phyloP scores from a whole-genome alignment of 164 flowering plant genomes.

The Stephania japonica region DNA sequence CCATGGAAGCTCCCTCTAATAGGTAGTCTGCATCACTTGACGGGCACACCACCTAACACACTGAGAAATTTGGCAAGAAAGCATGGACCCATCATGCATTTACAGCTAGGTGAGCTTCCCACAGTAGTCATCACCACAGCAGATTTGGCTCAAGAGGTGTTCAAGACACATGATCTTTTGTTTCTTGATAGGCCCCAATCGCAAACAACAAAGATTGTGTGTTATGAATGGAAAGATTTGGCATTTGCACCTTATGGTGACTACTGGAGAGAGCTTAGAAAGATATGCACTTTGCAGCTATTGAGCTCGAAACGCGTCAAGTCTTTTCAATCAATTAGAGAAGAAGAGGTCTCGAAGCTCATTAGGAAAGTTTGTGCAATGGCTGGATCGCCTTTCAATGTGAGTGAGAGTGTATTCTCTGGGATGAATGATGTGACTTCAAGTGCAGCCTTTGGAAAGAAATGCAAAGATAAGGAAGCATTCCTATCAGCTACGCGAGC shows the following conservation, averaged over 20 bases:
- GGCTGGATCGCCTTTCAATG: slow-evolving; percentile 14
- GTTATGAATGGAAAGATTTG: slow-evolving; percentile 9
- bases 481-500: slow-evolving; percentile 21
- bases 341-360: slow-evolving; percentile 20
- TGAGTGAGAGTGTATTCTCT: slow-evolving; percentile 4
- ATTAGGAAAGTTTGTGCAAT: slow-evolving; percentile 8
- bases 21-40: no score
- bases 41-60: no score
- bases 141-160: background rate
- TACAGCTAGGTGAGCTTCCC: no score
- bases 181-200: background rate
- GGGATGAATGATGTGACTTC: slow-evolving; percentile 10
- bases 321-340: slow-evolving; percentile 14
- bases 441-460: slow-evolving; percentile 35
- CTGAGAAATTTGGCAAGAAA: no score
- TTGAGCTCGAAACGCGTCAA: slow-evolving; percentile 17
- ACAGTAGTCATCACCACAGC: no score
- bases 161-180: slow-evolving; percentile 14
- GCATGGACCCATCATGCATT: no score
- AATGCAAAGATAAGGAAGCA: slow-evolving; percentile 22
- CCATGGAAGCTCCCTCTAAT: no score
- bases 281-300: slow-evolving; percentile 16
- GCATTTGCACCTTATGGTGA: slow-evolving; percentile 19
- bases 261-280: slow-evolving; percentile 16
- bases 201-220: background rate